Conservation (phyloP, 257 asterid species). For the Nemophila menziesii region DNA sequence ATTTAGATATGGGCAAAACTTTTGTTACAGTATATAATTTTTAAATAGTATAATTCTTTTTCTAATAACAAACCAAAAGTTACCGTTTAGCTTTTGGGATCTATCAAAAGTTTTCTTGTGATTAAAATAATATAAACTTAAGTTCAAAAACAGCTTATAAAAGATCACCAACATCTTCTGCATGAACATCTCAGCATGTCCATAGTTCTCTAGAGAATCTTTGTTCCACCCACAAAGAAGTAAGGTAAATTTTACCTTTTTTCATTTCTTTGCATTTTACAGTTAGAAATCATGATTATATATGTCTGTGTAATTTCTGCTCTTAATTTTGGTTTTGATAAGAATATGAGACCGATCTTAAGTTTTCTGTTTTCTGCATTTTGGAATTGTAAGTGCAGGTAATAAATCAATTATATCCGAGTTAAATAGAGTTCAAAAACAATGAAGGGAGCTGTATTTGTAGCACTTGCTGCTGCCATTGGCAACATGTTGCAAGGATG, state of each 20-base stretch:
- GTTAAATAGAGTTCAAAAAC: neutral
- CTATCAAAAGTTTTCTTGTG: neutral
- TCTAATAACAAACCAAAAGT: neutral
- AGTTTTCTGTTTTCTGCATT: neutral
- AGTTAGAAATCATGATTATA: too few species aligned
- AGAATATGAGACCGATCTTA: neutral
- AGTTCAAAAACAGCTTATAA: neutral
- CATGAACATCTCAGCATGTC: neutral
- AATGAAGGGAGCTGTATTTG: conserved; percentile 81
- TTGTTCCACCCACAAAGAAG: neutral
- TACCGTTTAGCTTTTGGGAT: neutral
- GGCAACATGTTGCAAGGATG: conserved; percentile 98
- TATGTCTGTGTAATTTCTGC: neutral
- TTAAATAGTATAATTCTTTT: too few species aligned
- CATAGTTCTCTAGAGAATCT: neutral
- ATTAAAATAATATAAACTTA: neutral
- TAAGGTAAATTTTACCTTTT: neutral
- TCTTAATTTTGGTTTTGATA: neutral
- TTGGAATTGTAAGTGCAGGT: neutral
- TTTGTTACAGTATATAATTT: too few species aligned
- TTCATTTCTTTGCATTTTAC: too few species aligned
- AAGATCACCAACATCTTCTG: neutral
- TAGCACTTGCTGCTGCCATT: conserved; percentile 80
- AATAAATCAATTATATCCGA: neutral
- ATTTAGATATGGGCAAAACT: too few species aligned